Percentiles rank a stretch among this genome's conserved stretches.
Evolutionary conservation across 2,329 filamentous ascomycete genomes (phyloP).

Genomic region (Chrysosporium keratinophilum): DNA sequence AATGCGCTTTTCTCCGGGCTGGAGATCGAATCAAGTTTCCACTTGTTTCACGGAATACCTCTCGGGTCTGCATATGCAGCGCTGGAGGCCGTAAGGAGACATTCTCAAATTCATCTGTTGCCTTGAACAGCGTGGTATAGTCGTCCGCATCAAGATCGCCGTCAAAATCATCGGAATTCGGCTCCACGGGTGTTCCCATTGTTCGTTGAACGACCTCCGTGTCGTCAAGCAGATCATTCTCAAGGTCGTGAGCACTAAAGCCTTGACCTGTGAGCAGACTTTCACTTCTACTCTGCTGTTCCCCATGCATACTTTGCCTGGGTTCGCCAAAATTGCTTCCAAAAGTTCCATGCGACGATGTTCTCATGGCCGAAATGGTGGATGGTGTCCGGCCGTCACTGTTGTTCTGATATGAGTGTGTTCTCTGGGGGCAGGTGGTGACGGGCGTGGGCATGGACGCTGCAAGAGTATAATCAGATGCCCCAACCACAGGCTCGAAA

Average conservation of each 20-base stretch:
- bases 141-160: slow-evolving; percentile 37
- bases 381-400: not conserved
- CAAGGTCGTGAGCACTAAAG: slow-evolving; percentile 3
- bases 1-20: slow-evolving; percentile 21
- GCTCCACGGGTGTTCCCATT: slow-evolving; percentile 31
- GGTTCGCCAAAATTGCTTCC: not conserved
- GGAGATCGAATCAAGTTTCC: slow-evolving; percentile 29
- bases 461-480: not conserved
- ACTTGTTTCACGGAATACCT: slow-evolving; percentile 34
- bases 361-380: not conserved
- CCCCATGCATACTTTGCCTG: not conserved
- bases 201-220: slow-evolving; percentile 29
- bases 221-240: slow-evolving; percentile 21
- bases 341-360: not conserved
- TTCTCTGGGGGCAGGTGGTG: not conserved
- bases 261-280: not conserved
- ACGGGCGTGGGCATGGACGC: slow-evolving; percentile 3
- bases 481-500: not conserved
- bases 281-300: not conserved
- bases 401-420: not conserved
- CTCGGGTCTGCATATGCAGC: slow-evolving; percentile 20
- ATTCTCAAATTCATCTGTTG: slow-evolving; percentile 30
- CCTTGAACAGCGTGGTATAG: slow-evolving; percentile 37
- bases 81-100: slow-evolving; percentile 3
- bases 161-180: slow-evolving; percentile 26